Percentiles rank a stretch among this genome's conserved stretches.
phyloP scores from a whole-genome alignment of 495 filamentous ascomycete species.

The Penicillium mononematosum region DNA sequence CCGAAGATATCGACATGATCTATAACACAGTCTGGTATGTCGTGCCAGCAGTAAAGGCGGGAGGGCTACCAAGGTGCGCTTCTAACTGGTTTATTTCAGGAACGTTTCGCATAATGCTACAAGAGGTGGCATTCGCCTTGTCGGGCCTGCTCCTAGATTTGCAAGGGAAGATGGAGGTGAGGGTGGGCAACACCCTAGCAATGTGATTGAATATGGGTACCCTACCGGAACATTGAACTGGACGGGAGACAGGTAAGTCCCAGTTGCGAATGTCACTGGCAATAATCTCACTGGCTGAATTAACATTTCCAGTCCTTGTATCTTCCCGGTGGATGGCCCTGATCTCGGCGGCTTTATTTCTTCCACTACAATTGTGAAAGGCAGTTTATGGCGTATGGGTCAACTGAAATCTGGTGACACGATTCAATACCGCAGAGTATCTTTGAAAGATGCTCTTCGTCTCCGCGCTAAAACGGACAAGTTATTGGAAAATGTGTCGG shows the following conservation, averaged over 20 bases:
- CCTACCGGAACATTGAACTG: constrained; percentile 54
- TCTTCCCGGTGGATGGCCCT: constrained; percentile 58
- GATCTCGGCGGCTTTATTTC: constrained; percentile 60
- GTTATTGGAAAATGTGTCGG: constrained; percentile 20
- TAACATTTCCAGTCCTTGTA: constrained; percentile 15
- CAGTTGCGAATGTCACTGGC: neutral
- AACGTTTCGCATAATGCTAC: constrained; percentile 59
- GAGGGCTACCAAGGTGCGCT: too few relatives aligned
- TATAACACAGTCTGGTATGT: constrained; percentile 46
- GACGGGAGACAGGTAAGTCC: constrained; percentile 55
- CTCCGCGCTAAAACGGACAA: constrained; percentile 32
- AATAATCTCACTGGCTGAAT: neutral
- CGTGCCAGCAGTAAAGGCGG: neutral
- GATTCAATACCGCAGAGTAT: constrained; percentile 41
- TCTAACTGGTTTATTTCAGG: constrained; percentile 23
- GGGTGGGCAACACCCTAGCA: constrained; percentile 59
- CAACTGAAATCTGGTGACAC: constrained; percentile 61
- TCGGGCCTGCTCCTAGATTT: constrained; percentile 57
- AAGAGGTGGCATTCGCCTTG: constrained; percentile 55
- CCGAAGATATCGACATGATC: constrained; percentile 54
- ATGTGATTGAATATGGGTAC: constrained; percentile 61
- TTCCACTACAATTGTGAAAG: constrained; percentile 52
- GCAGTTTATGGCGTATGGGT: constrained; percentile 58
- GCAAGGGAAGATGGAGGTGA: constrained; percentile 58
- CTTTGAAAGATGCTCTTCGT: constrained; percentile 46